A percentile compares a stretch with the other conserved stretches of the same genome.
phyloP scores from a whole-genome alignment of 2,329 filamentous ascomycete genomes.

The Gaeumannomyces sp. region DNA sequence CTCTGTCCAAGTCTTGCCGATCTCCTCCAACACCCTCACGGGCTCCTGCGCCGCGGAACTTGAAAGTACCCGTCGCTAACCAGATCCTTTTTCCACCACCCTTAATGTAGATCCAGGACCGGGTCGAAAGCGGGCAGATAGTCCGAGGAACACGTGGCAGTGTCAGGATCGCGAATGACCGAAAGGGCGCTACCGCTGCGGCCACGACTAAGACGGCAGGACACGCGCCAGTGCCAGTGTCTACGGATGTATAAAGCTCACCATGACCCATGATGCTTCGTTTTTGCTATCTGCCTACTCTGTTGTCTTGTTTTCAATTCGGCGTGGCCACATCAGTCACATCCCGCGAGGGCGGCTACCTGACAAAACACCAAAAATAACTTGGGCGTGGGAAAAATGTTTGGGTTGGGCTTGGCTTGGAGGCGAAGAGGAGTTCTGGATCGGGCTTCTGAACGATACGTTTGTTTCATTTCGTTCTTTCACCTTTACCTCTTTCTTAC shows the following conservation, averaged over 20 bases:
- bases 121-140: slow-evolving; percentile 69
- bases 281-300: slow-evolving; percentile 12
- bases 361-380: not conserved
- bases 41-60: not conserved
- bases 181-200: slow-evolving; percentile 27
- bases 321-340: not conserved
- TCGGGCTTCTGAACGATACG: not conserved
- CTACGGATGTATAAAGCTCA: slow-evolving; percentile 20
- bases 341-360: not conserved
- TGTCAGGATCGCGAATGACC: slow-evolving; percentile 49
- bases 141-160: slow-evolving; percentile 62
- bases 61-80: not conserved
- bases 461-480: not conserved
- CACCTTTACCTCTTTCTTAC: not conserved
- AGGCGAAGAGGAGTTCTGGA: slow-evolving; percentile 1
- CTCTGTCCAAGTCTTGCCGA: not conserved
- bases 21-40: not conserved
- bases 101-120: slow-evolving; percentile 61
- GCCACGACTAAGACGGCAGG: not conserved
- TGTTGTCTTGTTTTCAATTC: slow-evolving; percentile 16
- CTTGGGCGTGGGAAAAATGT: not conserved
- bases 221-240: slow-evolving; percentile 20
- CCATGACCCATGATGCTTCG: not conserved
- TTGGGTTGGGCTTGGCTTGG: not conserved
- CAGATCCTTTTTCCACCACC: not conserved